phyloP scores from a whole-genome alignment of 2,329 filamentous ascomycete species.

The Furcasterigmium furcatum region DNA sequence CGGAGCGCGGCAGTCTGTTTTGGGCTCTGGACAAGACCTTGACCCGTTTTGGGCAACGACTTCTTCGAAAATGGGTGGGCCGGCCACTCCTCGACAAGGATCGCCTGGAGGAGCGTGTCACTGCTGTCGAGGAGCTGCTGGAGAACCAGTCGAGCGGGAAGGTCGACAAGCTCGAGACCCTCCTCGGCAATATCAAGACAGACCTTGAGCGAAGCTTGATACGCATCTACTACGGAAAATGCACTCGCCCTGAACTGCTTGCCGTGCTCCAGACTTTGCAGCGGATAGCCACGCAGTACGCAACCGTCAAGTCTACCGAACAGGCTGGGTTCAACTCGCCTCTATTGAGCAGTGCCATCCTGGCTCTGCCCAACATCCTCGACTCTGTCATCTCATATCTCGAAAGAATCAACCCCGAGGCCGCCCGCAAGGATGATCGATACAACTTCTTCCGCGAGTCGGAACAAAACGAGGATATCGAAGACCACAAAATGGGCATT shows the following conservation, averaged over 20 bases:
- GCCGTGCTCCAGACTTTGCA: conserved; percentile 83
- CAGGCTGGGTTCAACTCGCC: conserved; percentile 71
- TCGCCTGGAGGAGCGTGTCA: conserved; percentile 73
- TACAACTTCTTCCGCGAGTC: conserved; percentile 89
- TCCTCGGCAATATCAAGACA: conserved; percentile 69
- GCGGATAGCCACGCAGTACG: conserved; percentile 73
- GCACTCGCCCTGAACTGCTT: conserved; percentile 83
- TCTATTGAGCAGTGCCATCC: conserved; percentile 69
- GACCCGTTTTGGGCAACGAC: conserved; percentile 82
- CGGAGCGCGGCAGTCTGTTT: conserved; percentile 83
- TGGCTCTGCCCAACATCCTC: conserved; percentile 72
- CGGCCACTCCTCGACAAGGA: conserved; percentile 77
- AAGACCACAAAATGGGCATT: conserved; percentile 85
- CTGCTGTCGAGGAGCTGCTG: conserved; percentile 83
- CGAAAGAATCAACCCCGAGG: conserved; percentile 79
- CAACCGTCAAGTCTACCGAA: conserved; percentile 58
- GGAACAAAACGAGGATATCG: conserved; percentile 81
- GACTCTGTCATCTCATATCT: conserved; percentile 71
- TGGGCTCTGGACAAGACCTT: conserved; percentile 93
- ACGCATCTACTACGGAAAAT: conserved; percentile 96
- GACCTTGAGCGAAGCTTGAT: conserved; percentile 93
- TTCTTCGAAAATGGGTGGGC: conserved; percentile 93
- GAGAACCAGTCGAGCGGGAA: conserved; percentile 61
- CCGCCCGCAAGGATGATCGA: conserved; percentile 85
- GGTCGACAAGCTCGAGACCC: conserved; percentile 69